Conservation (phyloP, 148 eudicot genomes). For the Rhododendron ovatum region DNA sequence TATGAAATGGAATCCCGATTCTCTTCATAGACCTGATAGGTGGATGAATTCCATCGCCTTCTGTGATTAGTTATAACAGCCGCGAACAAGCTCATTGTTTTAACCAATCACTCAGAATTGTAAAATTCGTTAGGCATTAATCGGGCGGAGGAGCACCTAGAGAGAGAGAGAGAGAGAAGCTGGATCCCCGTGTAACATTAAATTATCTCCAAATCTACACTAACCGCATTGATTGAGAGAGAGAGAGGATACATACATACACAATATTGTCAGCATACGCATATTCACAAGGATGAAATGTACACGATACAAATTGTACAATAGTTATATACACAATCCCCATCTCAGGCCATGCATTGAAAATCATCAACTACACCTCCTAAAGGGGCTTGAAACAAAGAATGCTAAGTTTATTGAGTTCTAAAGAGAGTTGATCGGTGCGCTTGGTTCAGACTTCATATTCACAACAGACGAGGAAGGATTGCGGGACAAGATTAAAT, state of each 20-base stretch:
- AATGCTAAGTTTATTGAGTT: neutral
- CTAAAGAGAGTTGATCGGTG: neutral
- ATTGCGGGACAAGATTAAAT: conserved; percentile 7
- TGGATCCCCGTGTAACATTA: neutral
- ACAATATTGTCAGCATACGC: neutral
- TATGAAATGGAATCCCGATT: neutral
- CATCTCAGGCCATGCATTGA: neutral
- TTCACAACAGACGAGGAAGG: neutral
- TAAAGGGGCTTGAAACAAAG: neutral
- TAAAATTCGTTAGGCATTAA: no score
- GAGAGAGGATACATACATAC: neutral
- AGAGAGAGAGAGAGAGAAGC: neutral
- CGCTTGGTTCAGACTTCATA: neutral
- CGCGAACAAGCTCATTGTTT: neutral
- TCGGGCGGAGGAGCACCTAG: neutral
- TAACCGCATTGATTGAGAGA: neutral
- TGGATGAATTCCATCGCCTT: neutral
- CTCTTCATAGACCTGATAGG: neutral
- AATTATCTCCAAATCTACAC: neutral
- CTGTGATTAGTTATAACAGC: neutral
- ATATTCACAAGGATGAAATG: conserved; percentile 5
- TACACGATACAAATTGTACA: neutral
- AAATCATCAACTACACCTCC: neutral
- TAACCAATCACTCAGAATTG: neutral
- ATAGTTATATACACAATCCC: neutral